Evolutionary conservation across 1,284 basidiomycete species (phyloP), one percentile per base, ranked within the genome.

Genomic region (Inonotus hispidus): DNA sequence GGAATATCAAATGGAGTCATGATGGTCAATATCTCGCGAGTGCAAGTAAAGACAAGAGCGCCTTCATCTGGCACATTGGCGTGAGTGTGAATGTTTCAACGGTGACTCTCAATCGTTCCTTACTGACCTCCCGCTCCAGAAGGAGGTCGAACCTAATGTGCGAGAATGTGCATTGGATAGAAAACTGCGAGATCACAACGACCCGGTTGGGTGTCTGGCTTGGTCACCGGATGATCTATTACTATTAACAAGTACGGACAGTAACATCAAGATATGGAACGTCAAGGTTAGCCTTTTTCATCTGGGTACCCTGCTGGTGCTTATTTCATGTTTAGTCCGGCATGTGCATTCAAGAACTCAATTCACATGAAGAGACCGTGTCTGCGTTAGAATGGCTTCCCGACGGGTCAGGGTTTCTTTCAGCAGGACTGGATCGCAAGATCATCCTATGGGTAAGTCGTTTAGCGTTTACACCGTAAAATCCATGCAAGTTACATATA

Each of bases 1-100:
- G 96, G 95, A 87, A 91, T 68, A 75, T 98, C 63, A 89, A 89
- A 70, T 99, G 95, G 92, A 97, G 94, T 72, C 92, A 94, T 68
- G 87, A 90, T 70, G 96, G 97, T 3, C 75, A 75, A 53, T 87
- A 83, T 68, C 79, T 99, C 39, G 97, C 95, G 14, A 95, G 88
- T 64, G 92, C 89, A 38, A 91, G 95, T 62, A 91, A 84, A 70
- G 95, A 98, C 73, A 85, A 84, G 74, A 81, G 82, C 2, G 93
- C 92, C 7, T 91, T 97, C 64, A 89, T 98, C 58, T 99, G 95
- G 95, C 81, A 81, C 57, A 79, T 93, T 60, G 85, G 84, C 71
- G 92, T 92, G 71, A 71, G 87, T 78, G 32, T 1, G n/a, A n/a
- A n/a, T n/a, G n/a, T n/a, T n/a, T n/a, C n/a, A n/a, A n/a, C n/a